A percentile compares a stretch with the other conserved stretches of the same genome.
Conservation (phyloP, 2,329 filamentous ascomycete genomes). For the Fusarium mangiferae region DNA sequence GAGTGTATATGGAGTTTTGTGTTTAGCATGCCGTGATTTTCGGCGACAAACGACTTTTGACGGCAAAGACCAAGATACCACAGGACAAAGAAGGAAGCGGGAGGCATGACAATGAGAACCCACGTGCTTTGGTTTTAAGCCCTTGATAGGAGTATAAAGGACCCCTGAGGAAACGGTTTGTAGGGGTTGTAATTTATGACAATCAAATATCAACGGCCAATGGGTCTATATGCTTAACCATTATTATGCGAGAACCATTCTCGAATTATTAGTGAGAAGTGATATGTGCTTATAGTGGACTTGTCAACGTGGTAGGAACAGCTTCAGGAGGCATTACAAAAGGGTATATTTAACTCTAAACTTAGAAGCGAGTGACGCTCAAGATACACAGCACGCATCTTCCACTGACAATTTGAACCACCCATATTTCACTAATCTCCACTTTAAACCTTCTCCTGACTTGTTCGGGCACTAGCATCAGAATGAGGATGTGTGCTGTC, state of each 20-base stretch:
- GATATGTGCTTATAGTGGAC: not conserved
- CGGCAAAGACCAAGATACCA: conserved; percentile 40
- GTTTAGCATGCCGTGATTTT: conserved; percentile 25
- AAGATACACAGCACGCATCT: not conserved
- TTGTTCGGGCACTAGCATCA: conserved; percentile 40
- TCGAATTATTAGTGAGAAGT: not conserved
- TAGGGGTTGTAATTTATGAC: conserved; percentile 15
- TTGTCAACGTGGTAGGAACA: not conserved
- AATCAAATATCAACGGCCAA: not conserved
- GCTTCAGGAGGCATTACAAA: conserved; percentile 5
- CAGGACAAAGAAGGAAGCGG: conserved; percentile 22
- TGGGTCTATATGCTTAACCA: not conserved
- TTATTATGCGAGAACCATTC: not conserved
- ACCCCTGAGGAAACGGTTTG: not conserved
- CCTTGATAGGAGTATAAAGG: conserved; percentile 22
- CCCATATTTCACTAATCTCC: not conserved
- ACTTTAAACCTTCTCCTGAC: conserved; percentile 45
- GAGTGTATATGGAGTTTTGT: conserved; percentile 36
- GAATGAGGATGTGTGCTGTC: conserved; percentile 45
- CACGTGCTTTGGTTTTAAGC: conserved; percentile 30
- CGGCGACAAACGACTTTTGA: conserved; percentile 37
- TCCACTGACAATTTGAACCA: not conserved
- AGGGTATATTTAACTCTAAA: conserved; percentile 6
- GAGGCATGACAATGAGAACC: conserved; percentile 27
- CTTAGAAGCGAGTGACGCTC: conserved; percentile 2